Evolutionary conservation across 140 eudicot species (phyloP).

Genomic region (Anethum foeniculum): DNA sequence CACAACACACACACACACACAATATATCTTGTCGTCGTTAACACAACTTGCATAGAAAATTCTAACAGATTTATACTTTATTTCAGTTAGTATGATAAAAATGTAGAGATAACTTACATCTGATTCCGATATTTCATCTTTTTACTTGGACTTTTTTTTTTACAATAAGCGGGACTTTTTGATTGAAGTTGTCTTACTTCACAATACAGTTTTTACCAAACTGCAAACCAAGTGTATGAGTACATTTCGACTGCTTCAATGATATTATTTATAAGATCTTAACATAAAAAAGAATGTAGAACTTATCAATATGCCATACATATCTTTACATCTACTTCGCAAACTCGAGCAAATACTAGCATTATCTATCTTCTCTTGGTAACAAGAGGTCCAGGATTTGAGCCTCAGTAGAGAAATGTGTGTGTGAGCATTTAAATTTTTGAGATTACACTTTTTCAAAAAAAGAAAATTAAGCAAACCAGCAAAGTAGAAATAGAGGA

Average conservation of each 20-base stretch:
- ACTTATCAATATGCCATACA: neutral
- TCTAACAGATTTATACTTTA: neutral
- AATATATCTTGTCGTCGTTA: neutral
- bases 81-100: neutral
- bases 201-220: neutral
- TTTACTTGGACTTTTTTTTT: neutral
- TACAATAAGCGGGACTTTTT: neutral
- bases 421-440: neutral
- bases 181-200: neutral
- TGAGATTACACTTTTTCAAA: neutral
- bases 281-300: neutral
- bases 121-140: neutral
- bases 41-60: neutral
- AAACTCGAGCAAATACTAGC: neutral
- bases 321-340: neutral
- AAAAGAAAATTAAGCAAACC: neutral
- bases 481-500: neutral
- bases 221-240: neutral
- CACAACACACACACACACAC: no score
- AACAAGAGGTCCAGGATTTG: neutral
- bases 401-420: neutral
- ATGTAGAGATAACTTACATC: neutral
- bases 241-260: neutral
- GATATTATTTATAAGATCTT: neutral
- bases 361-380: neutral